A percentile compares a stretch with the other conserved stretches of the same genome.
Evolutionary conservation across 2,329 filamentous ascomycete species (phyloP).

Genomic region (Diplocarpon mali): DNA sequence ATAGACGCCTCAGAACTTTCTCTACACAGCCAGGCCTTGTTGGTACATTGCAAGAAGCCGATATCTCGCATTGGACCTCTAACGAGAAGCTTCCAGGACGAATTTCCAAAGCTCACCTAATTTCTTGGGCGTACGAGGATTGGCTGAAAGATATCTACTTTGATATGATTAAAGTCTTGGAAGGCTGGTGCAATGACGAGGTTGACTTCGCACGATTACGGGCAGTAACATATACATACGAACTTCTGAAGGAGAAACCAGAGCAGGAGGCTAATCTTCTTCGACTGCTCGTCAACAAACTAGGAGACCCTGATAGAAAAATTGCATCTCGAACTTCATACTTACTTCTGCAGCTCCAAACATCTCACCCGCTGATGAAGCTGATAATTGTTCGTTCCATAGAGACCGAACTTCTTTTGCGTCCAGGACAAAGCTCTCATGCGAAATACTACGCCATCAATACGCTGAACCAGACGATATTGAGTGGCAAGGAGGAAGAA

Average conservation of each 20-base stretch:
- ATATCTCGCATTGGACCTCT: constrained; percentile 48
- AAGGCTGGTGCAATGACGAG: constrained; percentile 90
- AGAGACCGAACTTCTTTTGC: constrained; percentile 78
- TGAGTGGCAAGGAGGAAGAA: constrained; percentile 72
- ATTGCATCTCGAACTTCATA: constrained; percentile 91
- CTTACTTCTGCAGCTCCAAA: constrained; percentile 81
- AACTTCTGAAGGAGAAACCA: constrained; percentile 86
- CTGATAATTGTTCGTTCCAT: constrained; percentile 72
- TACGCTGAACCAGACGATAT: constrained; percentile 90
- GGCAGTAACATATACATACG: constrained; percentile 83
- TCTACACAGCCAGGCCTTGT: constrained; percentile 67
- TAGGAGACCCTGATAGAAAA: constrained; percentile 90
- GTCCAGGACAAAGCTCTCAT: constrained; percentile 75
- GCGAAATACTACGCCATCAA: constrained; percentile 95
- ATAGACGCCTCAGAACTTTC: constrained; percentile 74
- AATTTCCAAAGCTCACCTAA: constrained; percentile 65
- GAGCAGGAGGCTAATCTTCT: constrained; percentile 94
- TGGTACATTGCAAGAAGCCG: constrained; percentile 53
- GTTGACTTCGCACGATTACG: constrained; percentile 85
- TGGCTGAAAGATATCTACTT: constrained; percentile 94
- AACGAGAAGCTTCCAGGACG: constrained; percentile 63
- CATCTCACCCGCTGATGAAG: constrained; percentile 89
- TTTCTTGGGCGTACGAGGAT: constrained; percentile 87
- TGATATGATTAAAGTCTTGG: constrained; percentile 80
- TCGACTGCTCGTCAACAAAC: constrained; percentile 86